Evolutionary conservation across 2,329 filamentous ascomycete genomes (phyloP), one percentile per base, ranked within the genome.

Genomic region (Salinomyces thailandicus): DNA sequence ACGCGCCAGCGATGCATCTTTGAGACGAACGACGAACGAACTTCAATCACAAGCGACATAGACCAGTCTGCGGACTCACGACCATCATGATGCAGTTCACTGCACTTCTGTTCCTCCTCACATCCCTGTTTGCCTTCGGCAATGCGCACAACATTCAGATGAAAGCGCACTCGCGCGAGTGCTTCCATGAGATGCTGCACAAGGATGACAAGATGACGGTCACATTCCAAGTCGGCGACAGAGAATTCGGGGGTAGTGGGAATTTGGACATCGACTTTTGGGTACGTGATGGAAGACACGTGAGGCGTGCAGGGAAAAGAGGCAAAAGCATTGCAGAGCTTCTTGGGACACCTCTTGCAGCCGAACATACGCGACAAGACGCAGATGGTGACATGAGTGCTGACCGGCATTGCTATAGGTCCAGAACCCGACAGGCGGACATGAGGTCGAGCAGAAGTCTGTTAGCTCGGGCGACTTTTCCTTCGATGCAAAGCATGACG

Each of bases 261-360:
- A 96, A 95, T 58, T 69, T 98, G 42, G 87, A 96, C 51, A 81
- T 98, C 57, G 91, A 98, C 63, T 98, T 98, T 62, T 96, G 86
- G 86, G 91, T 96, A 77, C 50, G 77, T 48, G 26, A 5, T 20
- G 7, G 4, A 11, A 24, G n/a, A n/a, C n/a, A n/a, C n/a, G n/a
- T n/a, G n/a, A n/a, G n/a, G n/a, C n/a, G n/a, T n/a, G n/a, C n/a
- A 26, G 11, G 27, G 14, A n/a, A 9, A 16, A 30, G 14, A 30
- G 11, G 27, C 27, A 16, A 14, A 14, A 30, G 27, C 11, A 30
- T 30, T 30, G 27, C 14, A 15, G 7, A 24, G 20, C 7, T 7
- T 7, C 20, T 24, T 7, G 7, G n/a, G 7, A 24, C 20, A n/a
- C 7, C n/a, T n/a, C 7, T 24, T 7, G 20, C 20, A 11, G 29